Evolutionary conservation across 768 basidiomycete species (phyloP).

Genomic region (Rhizopogon roseolus): DNA sequence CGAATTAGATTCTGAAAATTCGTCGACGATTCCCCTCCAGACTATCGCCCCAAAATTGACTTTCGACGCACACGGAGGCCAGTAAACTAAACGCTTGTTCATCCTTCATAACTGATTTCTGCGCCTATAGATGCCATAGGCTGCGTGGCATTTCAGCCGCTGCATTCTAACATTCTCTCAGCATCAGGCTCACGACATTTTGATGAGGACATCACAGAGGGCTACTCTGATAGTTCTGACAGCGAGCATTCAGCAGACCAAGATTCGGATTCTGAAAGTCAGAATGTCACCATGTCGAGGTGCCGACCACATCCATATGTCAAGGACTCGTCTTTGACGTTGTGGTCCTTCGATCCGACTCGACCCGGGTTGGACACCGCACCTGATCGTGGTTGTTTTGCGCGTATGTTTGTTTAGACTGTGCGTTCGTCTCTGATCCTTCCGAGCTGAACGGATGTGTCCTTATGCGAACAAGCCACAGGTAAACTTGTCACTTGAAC

Average conservation of each 20-base stretch:
- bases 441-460: neutral
- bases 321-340: conserved; percentile 22
- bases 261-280: conserved; percentile 11
- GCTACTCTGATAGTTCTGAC: neutral
- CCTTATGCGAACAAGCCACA: neutral
- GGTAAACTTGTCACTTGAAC: neutral
- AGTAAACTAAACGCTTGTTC: conserved; percentile 4
- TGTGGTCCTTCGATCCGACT: conserved; percentile 14
- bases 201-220: conserved; percentile 7
- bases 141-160: conserved; percentile 70
- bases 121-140: conserved; percentile 59
- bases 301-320: conserved; percentile 13
- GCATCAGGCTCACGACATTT: conserved; percentile 81
- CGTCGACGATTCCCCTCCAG: neutral
- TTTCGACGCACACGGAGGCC: conserved; percentile 58
- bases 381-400: neutral
- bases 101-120: neutral
- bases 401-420: neutral
- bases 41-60: conserved; percentile 25
- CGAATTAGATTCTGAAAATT: neutral
- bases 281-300: conserved; percentile 7
- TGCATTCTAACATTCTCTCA: conserved; percentile 52
- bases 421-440: neutral
- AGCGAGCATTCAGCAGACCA: conserved; percentile 5
- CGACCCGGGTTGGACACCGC: neutral